These are phyloP conservation scores for Blastocystis sp. DNA, from an alignment of 352 stramenopile genomes.

Conservation along the genomic window DNA sequence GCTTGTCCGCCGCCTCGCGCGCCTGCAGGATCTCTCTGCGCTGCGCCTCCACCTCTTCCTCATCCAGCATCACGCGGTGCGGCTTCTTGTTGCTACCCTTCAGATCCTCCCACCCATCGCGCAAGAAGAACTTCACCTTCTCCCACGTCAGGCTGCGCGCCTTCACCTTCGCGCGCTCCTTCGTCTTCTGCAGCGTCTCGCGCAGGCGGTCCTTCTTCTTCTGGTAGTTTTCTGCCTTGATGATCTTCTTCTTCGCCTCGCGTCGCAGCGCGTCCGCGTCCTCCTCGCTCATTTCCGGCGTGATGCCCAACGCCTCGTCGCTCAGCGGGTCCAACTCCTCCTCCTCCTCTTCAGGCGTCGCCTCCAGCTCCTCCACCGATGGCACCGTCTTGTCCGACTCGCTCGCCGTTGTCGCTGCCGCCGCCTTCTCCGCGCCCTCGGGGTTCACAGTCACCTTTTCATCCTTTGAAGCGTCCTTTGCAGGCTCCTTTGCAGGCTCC, in stretches of 20 bases:
- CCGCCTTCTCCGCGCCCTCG: background rate
- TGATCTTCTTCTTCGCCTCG: constrained; percentile 64
- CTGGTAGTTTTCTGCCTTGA: constrained; percentile 71
- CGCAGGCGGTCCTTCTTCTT: constrained; percentile 60
- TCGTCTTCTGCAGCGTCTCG: constrained; percentile 40
- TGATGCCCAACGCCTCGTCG: constrained; percentile 66
- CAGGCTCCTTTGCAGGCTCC: background rate
- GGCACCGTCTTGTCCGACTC: background rate
- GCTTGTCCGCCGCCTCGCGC: constrained; percentile 39
- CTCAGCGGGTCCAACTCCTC: constrained; percentile 61
- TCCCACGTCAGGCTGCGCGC: constrained; percentile 38
- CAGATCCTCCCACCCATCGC: constrained; percentile 71
- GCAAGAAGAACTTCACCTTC: constrained; percentile 62
- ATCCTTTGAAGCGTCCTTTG: background rate
- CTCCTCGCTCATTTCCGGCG: constrained; percentile 67
- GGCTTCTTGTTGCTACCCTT: constrained; percentile 31
- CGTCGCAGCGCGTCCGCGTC: constrained; percentile 40
- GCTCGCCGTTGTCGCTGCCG: background rate
- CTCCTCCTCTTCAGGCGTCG: constrained; percentile 33
- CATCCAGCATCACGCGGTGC: constrained; percentile 64
- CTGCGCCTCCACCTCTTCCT: constrained; percentile 55
- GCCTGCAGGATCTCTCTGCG: constrained; percentile 58
- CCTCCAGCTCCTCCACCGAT: constrained; percentile 60
- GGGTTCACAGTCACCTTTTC: background rate
- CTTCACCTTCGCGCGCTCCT: constrained; percentile 56